Base-by-base conservation (phyloP, 306 rosid genomes). In the Leucaena leucocephala region DNA sequence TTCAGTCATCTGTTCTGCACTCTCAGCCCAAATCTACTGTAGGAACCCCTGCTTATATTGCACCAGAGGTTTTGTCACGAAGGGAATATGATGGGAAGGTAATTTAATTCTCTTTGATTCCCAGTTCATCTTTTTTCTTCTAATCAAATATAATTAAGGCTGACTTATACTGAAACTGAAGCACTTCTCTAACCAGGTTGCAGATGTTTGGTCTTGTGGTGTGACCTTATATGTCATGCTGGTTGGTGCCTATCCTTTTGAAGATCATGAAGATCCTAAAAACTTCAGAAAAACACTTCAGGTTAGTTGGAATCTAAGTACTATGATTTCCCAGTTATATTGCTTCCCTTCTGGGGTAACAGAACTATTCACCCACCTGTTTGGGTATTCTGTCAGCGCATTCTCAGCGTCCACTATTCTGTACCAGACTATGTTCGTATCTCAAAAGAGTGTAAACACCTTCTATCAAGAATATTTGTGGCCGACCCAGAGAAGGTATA, bases 131-230 rank as follows among this genome's bases (percentile, higher is more conserved):
- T 71, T 72, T 42, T 69, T 49, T 43, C 13, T 74, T 71, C 65
- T 74, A 69, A 13, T 57, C 3, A 8, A 33, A 4, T 33, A 61
- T 61, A 33, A 61, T 61, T 33, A 33, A 40, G 8, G 8, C 7
- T 61, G n/a, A 11, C 15, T 59, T 59, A 27, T 66, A 77, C 52
- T 12, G 57, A 43, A 72, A 77, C 52, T 12, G 57, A 43, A 72
- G 16, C 64, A 58, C 49, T 52, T 76, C 82, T 75, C 43, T 78
- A 82, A 81, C 79, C 73, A 92, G 99, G 90, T 96, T 71, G 98
- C 99, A 76, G 99, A 96, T 91, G 99, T 96, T 83, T 96, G 99
- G 99, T 93, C 98, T 63, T 96, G 99, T 89, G 99, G 97, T 84
- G 99, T 96, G 83, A 96, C 99, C 64, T 84, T 96, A 46, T 96